These are phyloP conservation scores for Rhizophagus clarus DNA, from an alignment of 192 early-diverging fungal species.

Conservation along the genomic window DNA sequence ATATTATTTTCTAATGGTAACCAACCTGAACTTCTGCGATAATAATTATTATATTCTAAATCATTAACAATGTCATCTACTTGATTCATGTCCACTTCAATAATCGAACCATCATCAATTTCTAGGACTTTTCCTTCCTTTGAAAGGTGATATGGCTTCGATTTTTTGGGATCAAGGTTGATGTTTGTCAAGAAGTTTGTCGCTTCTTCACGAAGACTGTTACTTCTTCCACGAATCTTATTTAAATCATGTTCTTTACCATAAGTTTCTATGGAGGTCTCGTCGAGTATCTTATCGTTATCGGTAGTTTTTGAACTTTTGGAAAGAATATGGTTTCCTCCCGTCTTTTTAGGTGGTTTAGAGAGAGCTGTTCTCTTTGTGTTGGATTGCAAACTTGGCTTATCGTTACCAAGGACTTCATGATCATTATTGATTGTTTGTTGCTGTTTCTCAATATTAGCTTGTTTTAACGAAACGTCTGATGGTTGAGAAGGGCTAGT, in stretches of 20 bases:
- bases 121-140: slow-evolving; percentile 19
- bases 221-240: slow-evolving; percentile 11
- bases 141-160: not conserved
- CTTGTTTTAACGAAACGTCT: not conserved
- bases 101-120: not conserved
- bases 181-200: slow-evolving; percentile 18
- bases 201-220: slow-evolving; percentile 19
- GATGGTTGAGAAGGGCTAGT: slow-evolving; percentile 1
- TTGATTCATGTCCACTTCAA: not conserved
- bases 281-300: not conserved
- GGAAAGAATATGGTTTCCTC: not conserved
- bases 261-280: slow-evolving; percentile 16
- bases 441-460: not conserved
- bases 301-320: not conserved
- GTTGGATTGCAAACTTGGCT: slow-evolving; percentile 5
- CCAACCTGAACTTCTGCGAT: slow-evolving; percentile 24
- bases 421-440: not conserved
- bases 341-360: not conserved
- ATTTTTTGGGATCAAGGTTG: not conserved
- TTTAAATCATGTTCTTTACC: not conserved
- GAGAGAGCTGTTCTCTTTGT: not conserved
- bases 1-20: not conserved
- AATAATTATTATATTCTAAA: not conserved
- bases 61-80: not conserved
- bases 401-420: not conserved